These are phyloP conservation scores for Trichoderma breve DNA, from an alignment of 2,329 filamentous ascomycete species.

Conservation along the genomic window DNA sequence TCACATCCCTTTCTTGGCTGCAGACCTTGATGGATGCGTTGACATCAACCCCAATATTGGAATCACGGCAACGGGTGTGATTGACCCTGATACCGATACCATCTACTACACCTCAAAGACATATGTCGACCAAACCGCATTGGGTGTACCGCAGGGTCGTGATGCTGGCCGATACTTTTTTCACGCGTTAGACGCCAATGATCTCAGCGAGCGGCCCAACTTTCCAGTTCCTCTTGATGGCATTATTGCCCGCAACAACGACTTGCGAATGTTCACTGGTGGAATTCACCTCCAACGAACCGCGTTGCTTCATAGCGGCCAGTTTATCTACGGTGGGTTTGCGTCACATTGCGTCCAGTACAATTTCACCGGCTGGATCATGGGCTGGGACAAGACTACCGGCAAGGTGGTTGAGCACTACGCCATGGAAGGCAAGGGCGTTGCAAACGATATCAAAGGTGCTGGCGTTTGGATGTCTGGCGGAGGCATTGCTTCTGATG, in stretches of 20 bases:
- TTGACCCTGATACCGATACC: slow-evolving; percentile 45
- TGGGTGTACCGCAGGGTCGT: slow-evolving; percentile 33
- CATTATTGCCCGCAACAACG: slow-evolving; percentile 45
- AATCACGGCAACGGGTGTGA: slow-evolving; percentile 46
- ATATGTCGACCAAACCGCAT: slow-evolving; percentile 35
- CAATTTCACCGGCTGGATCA: slow-evolving; percentile 54
- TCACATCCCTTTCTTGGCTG: slow-evolving; percentile 48
- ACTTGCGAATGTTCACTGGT: slow-evolving; percentile 48
- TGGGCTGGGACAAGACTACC: slow-evolving; percentile 46
- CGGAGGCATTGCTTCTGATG: slow-evolving; percentile 40
- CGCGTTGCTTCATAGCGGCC: slow-evolving; percentile 44
- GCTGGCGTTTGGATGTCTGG: slow-evolving; percentile 46
- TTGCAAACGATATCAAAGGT: slow-evolving; percentile 37
- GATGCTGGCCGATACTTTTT: slow-evolving; percentile 38
- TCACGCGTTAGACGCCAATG: slow-evolving; percentile 40
- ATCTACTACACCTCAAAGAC: slow-evolving; percentile 46
- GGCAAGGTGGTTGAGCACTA: slow-evolving; percentile 40
- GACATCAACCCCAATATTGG: slow-evolving; percentile 49
- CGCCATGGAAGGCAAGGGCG: slow-evolving; percentile 42
- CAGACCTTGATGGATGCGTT: slow-evolving; percentile 47
- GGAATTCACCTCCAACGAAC: slow-evolving; percentile 54
- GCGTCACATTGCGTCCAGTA: slow-evolving; percentile 56
- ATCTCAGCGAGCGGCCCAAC: slow-evolving; percentile 37
- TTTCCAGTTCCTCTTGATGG: slow-evolving; percentile 52
- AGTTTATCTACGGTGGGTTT: slow-evolving; percentile 51